Evolutionary conservation across 2,329 filamentous ascomycete species (phyloP).

Genomic region (Lasiodiplodia sp.): DNA sequence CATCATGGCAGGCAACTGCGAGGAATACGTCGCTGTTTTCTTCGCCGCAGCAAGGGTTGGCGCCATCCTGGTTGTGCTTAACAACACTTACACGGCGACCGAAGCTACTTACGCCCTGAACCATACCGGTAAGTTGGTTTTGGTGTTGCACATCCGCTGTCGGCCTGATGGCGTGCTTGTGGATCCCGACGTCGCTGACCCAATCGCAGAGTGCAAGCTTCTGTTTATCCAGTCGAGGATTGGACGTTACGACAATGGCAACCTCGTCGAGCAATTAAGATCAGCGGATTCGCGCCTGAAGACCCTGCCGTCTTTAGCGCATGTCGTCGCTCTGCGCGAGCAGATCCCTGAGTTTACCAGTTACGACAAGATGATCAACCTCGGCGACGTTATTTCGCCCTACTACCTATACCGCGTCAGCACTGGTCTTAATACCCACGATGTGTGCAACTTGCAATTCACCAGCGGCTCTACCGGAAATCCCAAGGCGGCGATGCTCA

Average conservation of each 20-base stretch:
- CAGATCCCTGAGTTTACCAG: constrained; percentile 58
- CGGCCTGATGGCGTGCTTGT: not conserved
- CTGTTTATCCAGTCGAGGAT: constrained; percentile 77
- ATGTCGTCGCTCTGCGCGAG: constrained; percentile 43
- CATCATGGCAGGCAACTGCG: constrained; percentile 73
- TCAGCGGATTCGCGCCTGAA: constrained; percentile 33
- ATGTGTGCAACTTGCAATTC: constrained; percentile 48
- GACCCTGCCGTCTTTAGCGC: constrained; percentile 38
- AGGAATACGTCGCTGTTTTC: constrained; percentile 70
- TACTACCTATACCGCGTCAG: constrained; percentile 2
- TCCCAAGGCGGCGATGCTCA: constrained; percentile 49
- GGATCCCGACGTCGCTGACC: constrained; percentile 27
- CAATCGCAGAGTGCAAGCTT: constrained; percentile 67
- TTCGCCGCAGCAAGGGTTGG: constrained; percentile 68
- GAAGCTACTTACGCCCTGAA: constrained; percentile 75
- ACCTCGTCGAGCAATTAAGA: constrained; percentile 57
- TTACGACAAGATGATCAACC: constrained; percentile 64
- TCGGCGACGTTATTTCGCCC: constrained; percentile 40
- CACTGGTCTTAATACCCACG: constrained; percentile 30
- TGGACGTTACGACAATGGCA: constrained; percentile 68
- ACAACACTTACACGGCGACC: constrained; percentile 80
- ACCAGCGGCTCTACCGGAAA: constrained; percentile 49
- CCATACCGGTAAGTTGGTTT: constrained; percentile 65
- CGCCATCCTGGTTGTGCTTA: constrained; percentile 72
- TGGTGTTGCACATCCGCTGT: not conserved